Conservation (phyloP, 2,329 filamentous ascomycete genomes). For the Arthrobotrys pseudoclavata region DNA sequence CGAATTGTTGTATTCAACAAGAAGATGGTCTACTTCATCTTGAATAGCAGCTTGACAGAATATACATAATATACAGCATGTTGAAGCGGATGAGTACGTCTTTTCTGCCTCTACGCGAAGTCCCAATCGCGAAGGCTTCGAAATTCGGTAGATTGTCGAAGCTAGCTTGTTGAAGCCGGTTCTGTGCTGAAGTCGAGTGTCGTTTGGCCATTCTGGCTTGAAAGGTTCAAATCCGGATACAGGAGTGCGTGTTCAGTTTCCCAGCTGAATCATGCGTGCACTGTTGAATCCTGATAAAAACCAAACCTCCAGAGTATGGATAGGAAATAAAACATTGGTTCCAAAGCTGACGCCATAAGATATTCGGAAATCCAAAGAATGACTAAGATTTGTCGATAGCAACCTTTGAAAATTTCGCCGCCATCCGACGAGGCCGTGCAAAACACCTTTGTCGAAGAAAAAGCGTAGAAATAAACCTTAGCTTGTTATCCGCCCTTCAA, state of each 20-base stretch:
- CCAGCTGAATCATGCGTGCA: neutral
- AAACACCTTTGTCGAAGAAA: too few relatives aligned
- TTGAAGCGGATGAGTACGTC: neutral
- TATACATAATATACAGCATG: neutral
- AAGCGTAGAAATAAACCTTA: too few relatives aligned
- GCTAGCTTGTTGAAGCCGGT: neutral
- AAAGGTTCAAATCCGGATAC: neutral
- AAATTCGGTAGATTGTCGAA: neutral
- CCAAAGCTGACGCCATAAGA: too few relatives aligned
- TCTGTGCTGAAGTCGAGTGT: neutral
- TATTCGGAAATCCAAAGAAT: too few relatives aligned
- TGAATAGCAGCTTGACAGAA: neutral
- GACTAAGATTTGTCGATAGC: too few relatives aligned
- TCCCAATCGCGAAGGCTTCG: neutral
- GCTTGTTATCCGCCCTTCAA: too few relatives aligned
- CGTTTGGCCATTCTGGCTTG: neutral
- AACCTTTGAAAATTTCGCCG: too few relatives aligned
- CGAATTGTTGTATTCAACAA: neutral
- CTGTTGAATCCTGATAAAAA: neutral
- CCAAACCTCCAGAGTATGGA: neutral
- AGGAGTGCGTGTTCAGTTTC: neutral
- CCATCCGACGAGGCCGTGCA: too few relatives aligned
- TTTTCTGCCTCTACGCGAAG: neutral
- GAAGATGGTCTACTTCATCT: neutral
- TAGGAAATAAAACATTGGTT: too few relatives aligned